These are phyloP conservation scores for Haematococcus sp. DNA, from an alignment of 139 green algal species.

Conservation along the genomic window DNA sequence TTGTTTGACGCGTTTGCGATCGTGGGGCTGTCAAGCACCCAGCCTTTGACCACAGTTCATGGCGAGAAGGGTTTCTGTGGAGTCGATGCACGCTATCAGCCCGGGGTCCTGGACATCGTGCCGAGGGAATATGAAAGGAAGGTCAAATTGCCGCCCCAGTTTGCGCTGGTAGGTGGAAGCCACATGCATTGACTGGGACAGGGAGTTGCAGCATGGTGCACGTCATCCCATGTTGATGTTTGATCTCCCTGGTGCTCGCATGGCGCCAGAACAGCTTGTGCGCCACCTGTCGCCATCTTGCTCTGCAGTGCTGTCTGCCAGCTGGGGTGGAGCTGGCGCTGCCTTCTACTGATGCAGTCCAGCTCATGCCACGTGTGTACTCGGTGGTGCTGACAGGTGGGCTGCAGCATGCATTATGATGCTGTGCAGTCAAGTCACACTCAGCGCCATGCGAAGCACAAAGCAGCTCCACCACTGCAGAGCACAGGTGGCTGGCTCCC, in stretches of 20 bases:
- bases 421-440: not conserved
- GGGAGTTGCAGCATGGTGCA: not conserved
- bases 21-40: not conserved
- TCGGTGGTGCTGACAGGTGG: conserved; percentile 41
- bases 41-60: not conserved
- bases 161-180: not conserved
- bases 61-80: not conserved
- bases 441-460: too few relatives aligned
- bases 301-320: conserved; percentile 43
- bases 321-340: conserved; percentile 32
- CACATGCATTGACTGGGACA: not conserved
- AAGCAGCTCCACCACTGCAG: too few relatives aligned
- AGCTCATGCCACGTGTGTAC: conserved; percentile 11
- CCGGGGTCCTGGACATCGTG: not conserved
- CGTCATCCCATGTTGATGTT: too few relatives aligned
- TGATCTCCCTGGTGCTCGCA: too few relatives aligned
- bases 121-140: not conserved
- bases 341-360: not conserved
- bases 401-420: not conserved
- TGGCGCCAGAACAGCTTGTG: not conserved
- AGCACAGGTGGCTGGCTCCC: too few relatives aligned
- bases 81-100: not conserved
- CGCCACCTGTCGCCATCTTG: not conserved
- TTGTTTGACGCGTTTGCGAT: conserved; percentile 5
- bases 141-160: conserved; percentile 8